Base-by-base conservation (phyloP, 768 basidiomycete species). In the Collybia nuda region DNA sequence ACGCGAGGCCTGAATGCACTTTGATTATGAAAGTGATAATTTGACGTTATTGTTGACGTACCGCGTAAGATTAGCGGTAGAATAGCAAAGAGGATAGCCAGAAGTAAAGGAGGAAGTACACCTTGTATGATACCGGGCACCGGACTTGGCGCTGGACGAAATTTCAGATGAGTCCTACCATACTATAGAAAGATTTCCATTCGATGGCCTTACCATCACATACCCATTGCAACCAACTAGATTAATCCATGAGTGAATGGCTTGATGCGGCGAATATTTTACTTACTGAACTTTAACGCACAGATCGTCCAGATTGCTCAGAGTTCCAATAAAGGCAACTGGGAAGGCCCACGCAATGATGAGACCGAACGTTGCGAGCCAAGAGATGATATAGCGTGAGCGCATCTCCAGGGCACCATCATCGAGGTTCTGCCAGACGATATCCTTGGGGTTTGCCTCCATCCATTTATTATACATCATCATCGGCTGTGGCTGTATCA, bases 271-370 rank as follows among this genome's bases (percentile, higher is more conserved):
- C 3, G 49, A 40, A 12, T 11, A 28, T 24, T 14, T 37, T 17
- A 71, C 75, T 53, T 47, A 79, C 74, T 64, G 58, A 19, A 78
- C 74, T 43, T 72, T 73, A 12, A 50, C 50, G 58, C 82, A 82
- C 8, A 89, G 70, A 8, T 76, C 68, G 36, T 71, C 68, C 35
- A 87, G 62, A 54, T 83, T 86, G 52, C 83, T 85, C 50, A 88
- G 64, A 2, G 78, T 73, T 56, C 85, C 85, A 52, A 87, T 80
- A 58, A 86, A 84, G 0, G 76, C 74, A 32, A 83, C 84, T 1
- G 86, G 86, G 61, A 85, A 79, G 1, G 78, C 71, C 85, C 85
- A 89, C 9, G 74, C 64, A 28, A 87, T 62, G 53, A 88, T 82
- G 15, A 88, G 66, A 5, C 78, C 86, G 21, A 79, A 55, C 1